Percentiles rank a stretch among this genome's conserved stretches.
Conservation (phyloP, 768 basidiomycete species). For the Boletus tomentosulus region DNA sequence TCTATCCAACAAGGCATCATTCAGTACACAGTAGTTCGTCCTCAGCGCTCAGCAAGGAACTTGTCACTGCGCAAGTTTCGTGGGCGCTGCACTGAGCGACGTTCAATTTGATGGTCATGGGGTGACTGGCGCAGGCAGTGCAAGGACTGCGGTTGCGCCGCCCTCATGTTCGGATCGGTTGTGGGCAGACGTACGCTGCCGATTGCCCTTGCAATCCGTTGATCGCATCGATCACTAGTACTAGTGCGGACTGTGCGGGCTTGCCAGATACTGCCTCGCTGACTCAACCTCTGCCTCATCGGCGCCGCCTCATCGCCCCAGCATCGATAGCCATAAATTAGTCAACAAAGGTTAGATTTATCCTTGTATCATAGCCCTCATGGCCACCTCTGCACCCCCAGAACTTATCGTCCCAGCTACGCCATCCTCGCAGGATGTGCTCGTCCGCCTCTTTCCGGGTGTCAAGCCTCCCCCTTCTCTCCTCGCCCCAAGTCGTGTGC, state of each 20-base stretch:
- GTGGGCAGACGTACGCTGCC: no score
- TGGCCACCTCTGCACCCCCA: conserved; percentile 28
- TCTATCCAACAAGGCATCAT: no score
- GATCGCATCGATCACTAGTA: no score
- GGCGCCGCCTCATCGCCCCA: not conserved
- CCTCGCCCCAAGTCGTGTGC: conserved; percentile 35
- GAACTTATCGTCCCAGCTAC: conserved; percentile 14
- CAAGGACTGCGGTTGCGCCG: no score
- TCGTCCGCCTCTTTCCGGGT: conserved; percentile 31
- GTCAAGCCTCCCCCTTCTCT: conserved; percentile 29
- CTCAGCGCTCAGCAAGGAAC: no score
- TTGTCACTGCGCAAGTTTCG: no score
- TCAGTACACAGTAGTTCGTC: no score
- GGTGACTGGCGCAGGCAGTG: no score
- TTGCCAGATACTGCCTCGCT: not conserved
- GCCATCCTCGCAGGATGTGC: conserved; percentile 18
- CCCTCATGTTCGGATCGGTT: no score
- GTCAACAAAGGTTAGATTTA: not conserved
- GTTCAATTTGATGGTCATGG: no score
- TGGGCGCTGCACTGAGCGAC: no score
- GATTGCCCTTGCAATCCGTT: no score
- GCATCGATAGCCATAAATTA: conserved; percentile 8
- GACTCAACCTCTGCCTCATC: not conserved
- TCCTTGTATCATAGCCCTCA: not conserved
- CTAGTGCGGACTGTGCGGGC: not conserved